These are phyloP conservation scores for Bimuria novae-zelandiae DNA, from an alignment of 2,329 filamentous ascomycete genomes.

Conservation along the genomic window DNA sequence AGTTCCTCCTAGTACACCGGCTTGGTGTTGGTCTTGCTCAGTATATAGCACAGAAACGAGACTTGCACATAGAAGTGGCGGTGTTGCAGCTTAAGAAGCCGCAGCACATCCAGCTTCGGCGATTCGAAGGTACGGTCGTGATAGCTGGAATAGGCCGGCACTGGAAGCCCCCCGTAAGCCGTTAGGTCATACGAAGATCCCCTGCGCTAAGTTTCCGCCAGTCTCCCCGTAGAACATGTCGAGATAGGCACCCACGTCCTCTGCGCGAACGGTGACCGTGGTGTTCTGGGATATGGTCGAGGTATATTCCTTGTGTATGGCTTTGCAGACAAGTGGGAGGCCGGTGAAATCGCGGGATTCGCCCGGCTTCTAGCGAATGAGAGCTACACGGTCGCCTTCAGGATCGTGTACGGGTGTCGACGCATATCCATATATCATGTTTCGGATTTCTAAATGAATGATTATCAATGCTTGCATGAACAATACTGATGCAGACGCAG, in stretches of 20 bases:
- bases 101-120: not conserved
- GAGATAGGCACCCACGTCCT: not conserved
- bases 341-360: constrained; percentile 1
- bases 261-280: not conserved
- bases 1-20: not conserved
- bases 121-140: not conserved
- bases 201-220: not conserved
- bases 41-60: not conserved
- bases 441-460: not conserved
- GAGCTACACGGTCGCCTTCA: not conserved
- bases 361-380: not conserved
- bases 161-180: not conserved
- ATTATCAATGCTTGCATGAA: not conserved
- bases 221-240: not conserved
- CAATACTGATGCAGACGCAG: no score
- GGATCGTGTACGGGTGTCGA: not conserved
- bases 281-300: not conserved
- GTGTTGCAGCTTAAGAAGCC: not conserved
- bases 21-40: not conserved
- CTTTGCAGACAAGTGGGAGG: not conserved
- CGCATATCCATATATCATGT: not conserved
- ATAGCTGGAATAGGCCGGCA: no score
- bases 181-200: not conserved
- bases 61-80: not conserved
- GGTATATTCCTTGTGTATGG: not conserved